phyloP scores from a whole-genome alignment of 2,329 filamentous ascomycete genomes.

The Periconia sp. region DNA sequence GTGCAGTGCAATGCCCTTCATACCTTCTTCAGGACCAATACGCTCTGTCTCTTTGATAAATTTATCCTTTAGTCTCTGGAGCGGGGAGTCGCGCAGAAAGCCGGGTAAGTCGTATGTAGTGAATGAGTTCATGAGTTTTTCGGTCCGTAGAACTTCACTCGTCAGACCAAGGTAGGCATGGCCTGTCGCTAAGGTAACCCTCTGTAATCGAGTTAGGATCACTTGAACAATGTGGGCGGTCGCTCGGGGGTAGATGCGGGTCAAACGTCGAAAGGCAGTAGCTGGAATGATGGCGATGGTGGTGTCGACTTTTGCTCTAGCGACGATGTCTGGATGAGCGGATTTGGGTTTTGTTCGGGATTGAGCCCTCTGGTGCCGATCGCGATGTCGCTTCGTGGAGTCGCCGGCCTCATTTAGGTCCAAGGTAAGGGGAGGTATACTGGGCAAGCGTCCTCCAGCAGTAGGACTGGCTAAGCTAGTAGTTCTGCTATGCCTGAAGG shows the following conservation, averaged over 20 bases:
- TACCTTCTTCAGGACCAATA: conserved; percentile 75
- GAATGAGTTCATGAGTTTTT: conserved; percentile 91
- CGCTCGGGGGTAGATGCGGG: conserved; percentile 91
- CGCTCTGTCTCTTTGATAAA: conserved; percentile 84
- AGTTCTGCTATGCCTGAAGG: conserved; percentile 26
- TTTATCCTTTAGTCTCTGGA: conserved; percentile 88
- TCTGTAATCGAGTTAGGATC: conserved; percentile 88
- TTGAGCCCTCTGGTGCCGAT: conserved; percentile 17
- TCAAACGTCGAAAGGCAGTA: conserved; percentile 89
- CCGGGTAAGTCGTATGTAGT: conserved; percentile 91
- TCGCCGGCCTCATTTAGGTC: conserved; percentile 48
- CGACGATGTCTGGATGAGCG: conserved; percentile 94
- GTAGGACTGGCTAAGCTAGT: conserved; percentile 40
- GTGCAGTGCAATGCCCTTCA: conserved; percentile 93
- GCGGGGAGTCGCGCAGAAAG: conserved; percentile 77
- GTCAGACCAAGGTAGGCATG: conserved; percentile 93
- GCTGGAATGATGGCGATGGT: conserved; percentile 98
- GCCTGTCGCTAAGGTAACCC: conserved; percentile 91
- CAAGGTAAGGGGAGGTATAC: conserved; percentile 75
- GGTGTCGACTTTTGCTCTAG: conserved; percentile 92
- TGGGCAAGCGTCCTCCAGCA: conserved; percentile 47
- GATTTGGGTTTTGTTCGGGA: conserved; percentile 62
- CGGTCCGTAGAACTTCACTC: conserved; percentile 86
- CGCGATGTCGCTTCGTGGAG: conserved; percentile 23
- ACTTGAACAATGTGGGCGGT: conserved; percentile 98